Conservation (phyloP, 2,329 filamentous ascomycete genomes). For the Ophiostoma sp. region DNA sequence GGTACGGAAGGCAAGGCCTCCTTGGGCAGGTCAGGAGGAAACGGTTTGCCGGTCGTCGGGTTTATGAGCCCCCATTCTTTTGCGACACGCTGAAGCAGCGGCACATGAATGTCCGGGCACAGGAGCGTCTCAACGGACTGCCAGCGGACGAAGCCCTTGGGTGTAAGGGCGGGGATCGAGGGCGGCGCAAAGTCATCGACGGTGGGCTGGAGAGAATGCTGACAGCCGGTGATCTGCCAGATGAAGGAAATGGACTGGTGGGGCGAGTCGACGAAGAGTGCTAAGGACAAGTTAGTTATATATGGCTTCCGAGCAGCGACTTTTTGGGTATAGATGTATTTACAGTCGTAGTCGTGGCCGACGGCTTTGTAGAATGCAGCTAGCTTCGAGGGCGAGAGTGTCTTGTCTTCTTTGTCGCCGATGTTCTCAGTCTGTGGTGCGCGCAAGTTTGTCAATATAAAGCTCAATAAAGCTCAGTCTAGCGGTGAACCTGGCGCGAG, state of each 20-base stretch:
- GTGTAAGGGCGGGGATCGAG: conserved; percentile 77
- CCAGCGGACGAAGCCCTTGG: conserved; percentile 87
- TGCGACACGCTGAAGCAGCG: conserved; percentile 78
- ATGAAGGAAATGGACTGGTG: conserved; percentile 81
- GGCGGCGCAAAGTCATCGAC: conserved; percentile 72
- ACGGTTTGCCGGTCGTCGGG: conserved; percentile 69
- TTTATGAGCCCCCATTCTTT: conserved; percentile 74
- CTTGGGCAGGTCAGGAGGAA: conserved; percentile 59
- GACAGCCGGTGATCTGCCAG: conserved; percentile 87
- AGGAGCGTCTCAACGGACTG: conserved; percentile 87
- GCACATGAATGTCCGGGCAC: conserved; percentile 82
- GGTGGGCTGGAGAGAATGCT: conserved; percentile 79
- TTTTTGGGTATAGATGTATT: not conserved
- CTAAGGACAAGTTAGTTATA: conserved; percentile 37
- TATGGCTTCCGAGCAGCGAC: too few relatives aligned
- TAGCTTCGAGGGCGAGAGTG: conserved; percentile 66
- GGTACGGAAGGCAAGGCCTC: conserved; percentile 69
- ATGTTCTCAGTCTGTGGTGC: conserved; percentile 55
- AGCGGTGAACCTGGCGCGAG: not conserved
- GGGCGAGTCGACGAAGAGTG: conserved; percentile 75
- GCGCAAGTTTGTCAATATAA: conserved; percentile 16
- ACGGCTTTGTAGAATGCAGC: conserved; percentile 75
- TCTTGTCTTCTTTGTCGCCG: conserved; percentile 55
- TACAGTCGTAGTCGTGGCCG: conserved; percentile 73
- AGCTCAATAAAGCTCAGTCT: not conserved